Conservation (phyloP, 257 asterid genomes). For the Galeopsis tetrahit region DNA sequence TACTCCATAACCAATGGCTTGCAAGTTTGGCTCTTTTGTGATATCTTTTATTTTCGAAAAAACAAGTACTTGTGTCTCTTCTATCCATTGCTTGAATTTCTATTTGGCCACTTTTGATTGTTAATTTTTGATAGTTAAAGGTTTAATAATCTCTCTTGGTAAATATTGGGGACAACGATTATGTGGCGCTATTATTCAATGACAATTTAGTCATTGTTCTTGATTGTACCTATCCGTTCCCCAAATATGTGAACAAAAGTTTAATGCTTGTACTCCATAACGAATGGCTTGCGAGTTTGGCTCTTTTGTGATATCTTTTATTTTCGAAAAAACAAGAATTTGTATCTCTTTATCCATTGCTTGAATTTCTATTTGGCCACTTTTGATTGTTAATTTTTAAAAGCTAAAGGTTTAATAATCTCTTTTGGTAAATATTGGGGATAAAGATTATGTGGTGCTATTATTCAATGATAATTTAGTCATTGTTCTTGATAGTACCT, state of each 20-base stretch:
- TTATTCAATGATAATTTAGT: not conserved
- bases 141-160: not conserved
- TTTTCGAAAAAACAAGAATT: not conserved
- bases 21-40: conserved; percentile 32
- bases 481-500: conserved; percentile 27
- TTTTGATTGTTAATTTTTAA: not conserved
- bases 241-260: conserved; percentile 46
- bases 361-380: not conserved
- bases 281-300: conserved; percentile 60
- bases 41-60: too few relatives aligned
- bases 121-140: too few relatives aligned
- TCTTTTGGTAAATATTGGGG: not conserved
- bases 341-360: not conserved
- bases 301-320: conserved; percentile 41
- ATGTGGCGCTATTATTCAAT: not conserved
- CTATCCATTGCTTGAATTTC: too few relatives aligned
- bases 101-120: too few relatives aligned
- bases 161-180: conserved; percentile 9
- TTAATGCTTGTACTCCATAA: conserved; percentile 51
- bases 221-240: conserved; percentile 18
- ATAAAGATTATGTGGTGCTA: conserved; percentile 20
- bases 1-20: conserved; percentile 41
- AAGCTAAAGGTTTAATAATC: not conserved
- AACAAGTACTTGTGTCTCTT: too few relatives aligned
- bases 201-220: conserved; percentile 12